Base-by-base conservation (phyloP, 129 eudicot genomes). In the Ambrosia trifida region DNA sequence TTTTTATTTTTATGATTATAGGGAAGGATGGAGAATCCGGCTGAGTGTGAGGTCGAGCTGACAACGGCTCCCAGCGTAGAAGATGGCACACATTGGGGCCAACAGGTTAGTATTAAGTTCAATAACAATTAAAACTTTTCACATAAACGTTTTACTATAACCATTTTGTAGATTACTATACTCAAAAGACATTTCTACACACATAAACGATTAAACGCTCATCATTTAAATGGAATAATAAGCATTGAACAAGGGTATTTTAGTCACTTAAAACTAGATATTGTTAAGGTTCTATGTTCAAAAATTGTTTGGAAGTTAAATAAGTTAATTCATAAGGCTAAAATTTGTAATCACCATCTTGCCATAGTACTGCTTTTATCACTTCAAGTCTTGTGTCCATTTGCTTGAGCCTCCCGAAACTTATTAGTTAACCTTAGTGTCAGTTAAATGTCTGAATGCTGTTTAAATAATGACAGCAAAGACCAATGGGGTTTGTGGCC, bases 1-100 rank as follows among this genome's bases (percentile, higher is more conserved):
- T 41, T 8, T 19, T 18, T 46, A 41, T 28, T 41, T 24, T 50
- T 12, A 24, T 44, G 40, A 18, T 67, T 57, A 45, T 61, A 90
- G 97, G 97, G 97, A 72, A 86, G 89, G 36, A 64, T 40, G 46
- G 90, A 80, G 77, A 84, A 82, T 83, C 97, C 91, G 41, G 97
- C 97, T 44, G 85, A 84, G 68, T 63, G 82, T 53, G 91, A 82
- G 59, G 75, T 95, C 5, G 96, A 84, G 88, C 79, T 95, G 88
- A 78, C 97, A n/a, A 95, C 99, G 65, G 99, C 93, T 66, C 99
- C 97, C 2, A 84, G 85, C 53, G 63, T 76, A 63, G 76, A 88
- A 58, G 61, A 36, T 45, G 72, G 87, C 75, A 95, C 99, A 4
- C 99, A 95, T 65, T 95, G 99, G 99, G 99, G 99, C 28, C 99